Conservation (phyloP, 192 early-diverging fungal genomes). For the Podila horticola region DNA sequence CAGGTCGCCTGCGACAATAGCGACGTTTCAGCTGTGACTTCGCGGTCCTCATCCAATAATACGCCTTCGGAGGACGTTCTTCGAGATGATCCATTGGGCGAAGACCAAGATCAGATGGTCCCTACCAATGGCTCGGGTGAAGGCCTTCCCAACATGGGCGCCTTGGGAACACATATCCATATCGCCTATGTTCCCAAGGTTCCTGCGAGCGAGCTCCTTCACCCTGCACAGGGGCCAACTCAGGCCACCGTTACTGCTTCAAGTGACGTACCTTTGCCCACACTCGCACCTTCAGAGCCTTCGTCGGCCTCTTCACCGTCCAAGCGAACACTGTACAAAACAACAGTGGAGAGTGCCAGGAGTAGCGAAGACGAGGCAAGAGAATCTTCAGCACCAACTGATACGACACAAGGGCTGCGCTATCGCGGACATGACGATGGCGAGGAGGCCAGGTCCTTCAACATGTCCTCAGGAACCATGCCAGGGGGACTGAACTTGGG, state of each 20-base stretch:
- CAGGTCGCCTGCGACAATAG: slow-evolving; percentile 7
- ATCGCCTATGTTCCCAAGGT: too few relatives aligned
- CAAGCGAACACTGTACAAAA: slow-evolving; percentile 15
- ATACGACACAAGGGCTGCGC: slow-evolving; percentile 4
- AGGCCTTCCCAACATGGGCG: too few relatives aligned
- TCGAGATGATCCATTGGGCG: too few relatives aligned
- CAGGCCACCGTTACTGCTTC: too few relatives aligned
- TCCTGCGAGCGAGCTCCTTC: neutral
- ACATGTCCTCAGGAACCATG: slow-evolving; percentile 20
- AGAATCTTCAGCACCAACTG: neutral
- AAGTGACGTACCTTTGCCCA: neutral
- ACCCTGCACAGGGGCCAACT: neutral
- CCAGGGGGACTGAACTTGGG: slow-evolving; percentile 38
- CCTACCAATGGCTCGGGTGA: too few relatives aligned
- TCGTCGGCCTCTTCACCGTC: neutral
- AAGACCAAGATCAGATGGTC: too few relatives aligned
- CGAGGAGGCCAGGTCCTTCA: too few relatives aligned
- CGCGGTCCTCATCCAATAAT: neutral
- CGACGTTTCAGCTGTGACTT: slow-evolving; percentile 17
- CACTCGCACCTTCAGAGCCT: neutral
- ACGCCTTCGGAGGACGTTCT: too few relatives aligned
- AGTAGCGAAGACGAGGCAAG: slow-evolving; percentile 11
- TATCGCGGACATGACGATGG: neutral
- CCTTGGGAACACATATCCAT: too few relatives aligned
- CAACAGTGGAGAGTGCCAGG: slow-evolving; percentile 34